phyloP scores from a whole-genome alignment of 2,329 filamentous ascomycete species.

The Leptographium wingfieldii region DNA sequence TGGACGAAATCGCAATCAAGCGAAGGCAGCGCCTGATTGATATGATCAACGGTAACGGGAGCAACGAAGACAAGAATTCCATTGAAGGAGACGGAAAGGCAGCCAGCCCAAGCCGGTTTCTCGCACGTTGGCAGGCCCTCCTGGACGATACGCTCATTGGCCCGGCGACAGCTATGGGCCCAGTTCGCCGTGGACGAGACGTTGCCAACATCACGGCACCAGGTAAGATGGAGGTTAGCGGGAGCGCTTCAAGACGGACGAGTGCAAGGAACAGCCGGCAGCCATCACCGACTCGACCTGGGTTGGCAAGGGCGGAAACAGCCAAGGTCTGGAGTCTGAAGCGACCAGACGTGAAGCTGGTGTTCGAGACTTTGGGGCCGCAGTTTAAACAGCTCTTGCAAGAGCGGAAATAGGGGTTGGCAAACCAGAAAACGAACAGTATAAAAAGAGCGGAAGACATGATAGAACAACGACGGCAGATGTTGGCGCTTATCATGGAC shows the following conservation, averaged over 20 bases:
- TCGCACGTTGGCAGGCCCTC: conserved; percentile 59
- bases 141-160: conserved; percentile 54
- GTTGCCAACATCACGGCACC: conserved; percentile 22
- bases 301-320: too few relatives aligned
- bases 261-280: background rate
- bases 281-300: background rate
- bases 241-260: background rate
- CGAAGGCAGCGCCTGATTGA: conserved; percentile 47
- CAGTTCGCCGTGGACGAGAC: conserved; percentile 39
- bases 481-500: background rate
- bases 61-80: background rate
- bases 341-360: conserved; percentile 2
- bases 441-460: background rate
- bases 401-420: background rate
- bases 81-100: too few relatives aligned
- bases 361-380: background rate
- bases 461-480: background rate
- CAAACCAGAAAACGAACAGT: background rate
- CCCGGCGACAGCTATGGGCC: conserved; percentile 39
- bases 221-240: conserved; percentile 16
- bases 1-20: conserved; percentile 39
- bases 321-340: background rate
- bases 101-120: conserved; percentile 56
- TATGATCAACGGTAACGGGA: conserved; percentile 13
- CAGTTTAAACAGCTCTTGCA: background rate